These are phyloP conservation scores for Rhizopus arrhizus DNA, from an alignment of 371 early-diverging fungal genomes.

Conservation along the genomic window DNA sequence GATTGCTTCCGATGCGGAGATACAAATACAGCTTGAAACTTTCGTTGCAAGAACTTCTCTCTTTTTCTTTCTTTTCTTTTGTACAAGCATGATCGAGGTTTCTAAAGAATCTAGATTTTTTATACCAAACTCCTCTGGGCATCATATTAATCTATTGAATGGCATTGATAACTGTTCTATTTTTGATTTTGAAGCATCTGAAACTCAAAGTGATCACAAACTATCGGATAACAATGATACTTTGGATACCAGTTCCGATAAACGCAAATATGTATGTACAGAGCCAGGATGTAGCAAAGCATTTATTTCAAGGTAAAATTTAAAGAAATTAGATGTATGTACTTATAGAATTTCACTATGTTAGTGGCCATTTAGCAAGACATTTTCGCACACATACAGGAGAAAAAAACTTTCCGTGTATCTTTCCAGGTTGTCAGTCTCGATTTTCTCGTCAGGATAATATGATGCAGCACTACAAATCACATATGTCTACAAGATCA, in stretches of 20 bases:
- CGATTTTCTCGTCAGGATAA: slow-evolving; percentile 86
- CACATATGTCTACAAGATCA: slow-evolving; percentile 64
- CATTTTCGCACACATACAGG: slow-evolving; percentile 90
- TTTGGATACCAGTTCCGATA: slow-evolving; percentile 2
- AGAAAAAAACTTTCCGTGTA: slow-evolving; percentile 86
- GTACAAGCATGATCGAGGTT: no score
- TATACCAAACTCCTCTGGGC: slow-evolving; percentile 28
- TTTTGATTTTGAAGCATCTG: not conserved
- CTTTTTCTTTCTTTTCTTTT: no score
- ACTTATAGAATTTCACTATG: not conserved
- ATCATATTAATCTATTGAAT: slow-evolving; percentile 32
- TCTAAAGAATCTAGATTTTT: slow-evolving; percentile 13
- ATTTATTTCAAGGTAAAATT: slow-evolving; percentile 53
- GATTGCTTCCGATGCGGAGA: no score
- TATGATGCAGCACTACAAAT: slow-evolving; percentile 88
- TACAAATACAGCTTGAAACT: no score
- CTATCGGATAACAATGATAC: not conserved
- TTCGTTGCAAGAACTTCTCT: no score
- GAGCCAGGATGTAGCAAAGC: slow-evolving; percentile 52
- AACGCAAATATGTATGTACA: slow-evolving; percentile 52
- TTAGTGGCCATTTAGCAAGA: slow-evolving; percentile 79
- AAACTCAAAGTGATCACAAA: not conserved
- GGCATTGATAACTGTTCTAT: slow-evolving; percentile 2
- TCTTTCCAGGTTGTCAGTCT: slow-evolving; percentile 74
- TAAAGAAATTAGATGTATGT: not conserved